Evolutionary conservation across 306 rosid species (phyloP).

Genomic region (Gillenia trifoliata): DNA sequence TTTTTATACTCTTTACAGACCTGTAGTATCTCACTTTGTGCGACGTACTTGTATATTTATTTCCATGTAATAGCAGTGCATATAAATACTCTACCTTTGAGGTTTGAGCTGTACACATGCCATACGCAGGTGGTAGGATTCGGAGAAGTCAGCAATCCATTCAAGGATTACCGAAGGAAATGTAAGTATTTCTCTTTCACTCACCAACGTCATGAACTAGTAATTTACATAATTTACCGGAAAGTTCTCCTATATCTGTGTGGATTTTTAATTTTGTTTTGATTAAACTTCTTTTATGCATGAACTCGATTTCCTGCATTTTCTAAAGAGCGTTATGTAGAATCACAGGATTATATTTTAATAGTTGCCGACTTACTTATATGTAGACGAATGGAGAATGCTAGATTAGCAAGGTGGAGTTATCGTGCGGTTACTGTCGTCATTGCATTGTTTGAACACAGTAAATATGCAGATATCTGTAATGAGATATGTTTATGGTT

Average conservation of each 20-base stretch:
- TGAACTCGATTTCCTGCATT: too few species aligned
- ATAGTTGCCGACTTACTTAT: too few species aligned
- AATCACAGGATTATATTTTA: too few species aligned
- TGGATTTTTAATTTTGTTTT: too few species aligned
- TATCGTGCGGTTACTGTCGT: neutral
- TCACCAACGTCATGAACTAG: neutral
- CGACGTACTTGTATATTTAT: neutral
- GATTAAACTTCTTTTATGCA: too few species aligned
- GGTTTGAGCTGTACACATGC: neutral
- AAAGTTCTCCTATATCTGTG: neutral
- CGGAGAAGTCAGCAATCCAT: neutral
- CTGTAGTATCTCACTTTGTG: neutral
- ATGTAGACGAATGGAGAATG: neutral
- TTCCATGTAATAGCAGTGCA: neutral
- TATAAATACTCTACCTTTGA: neutral
- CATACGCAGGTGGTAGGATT: neutral
- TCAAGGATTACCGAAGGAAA: neutral
- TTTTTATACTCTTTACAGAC: neutral
- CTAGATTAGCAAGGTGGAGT: neutral
- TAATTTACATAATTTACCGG: neutral
- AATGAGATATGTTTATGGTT: neutral
- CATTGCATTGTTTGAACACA: neutral
- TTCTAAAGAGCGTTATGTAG: too few species aligned
- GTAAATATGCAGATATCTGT: neutral
- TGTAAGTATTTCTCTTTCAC: neutral